A percentile compares a stretch with the other conserved stretches of the same genome.
Conservation (phyloP, 345 rosid genomes). For the Barbarea vulgaris region DNA sequence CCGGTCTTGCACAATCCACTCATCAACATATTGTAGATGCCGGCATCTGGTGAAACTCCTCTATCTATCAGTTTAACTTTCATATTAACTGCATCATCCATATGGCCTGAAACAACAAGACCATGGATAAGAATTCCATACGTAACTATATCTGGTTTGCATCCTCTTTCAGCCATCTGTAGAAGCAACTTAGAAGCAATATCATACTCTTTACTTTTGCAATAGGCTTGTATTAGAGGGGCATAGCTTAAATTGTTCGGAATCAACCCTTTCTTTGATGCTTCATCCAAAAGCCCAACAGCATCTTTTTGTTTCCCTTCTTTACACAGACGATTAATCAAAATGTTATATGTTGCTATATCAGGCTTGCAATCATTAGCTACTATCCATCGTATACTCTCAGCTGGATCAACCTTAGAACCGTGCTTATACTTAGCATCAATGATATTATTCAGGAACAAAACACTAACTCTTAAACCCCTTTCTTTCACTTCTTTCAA, state of each 20-base stretch:
- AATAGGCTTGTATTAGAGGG: conserved; percentile 61
- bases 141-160: conserved; percentile 68
- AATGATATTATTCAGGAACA: conserved; percentile 56
- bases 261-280: conserved; percentile 51
- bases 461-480: conserved; percentile 52
- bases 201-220: conserved; percentile 50
- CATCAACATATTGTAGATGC: conserved; percentile 79
- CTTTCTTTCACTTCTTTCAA: conserved; percentile 68
- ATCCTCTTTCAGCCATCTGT: conserved; percentile 74
- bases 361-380: conserved; percentile 67
- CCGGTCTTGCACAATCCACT: conserved; percentile 81
- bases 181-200: conserved; percentile 59
- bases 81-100: conserved; percentile 64
- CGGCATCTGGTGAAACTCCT: conserved; percentile 75
- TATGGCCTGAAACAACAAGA: conserved; percentile 62
- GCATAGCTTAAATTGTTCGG: conserved; percentile 58
- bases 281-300: conserved; percentile 59
- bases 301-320: conserved; percentile 59
- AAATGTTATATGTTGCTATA: conserved; percentile 61
- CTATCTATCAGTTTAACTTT: conserved; percentile 58
- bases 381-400: conserved; percentile 54
- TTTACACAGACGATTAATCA: conserved; percentile 63
- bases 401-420: conserved; percentile 41
- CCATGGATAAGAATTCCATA: conserved; percentile 81
- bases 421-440: conserved; percentile 63